Conservation (phyloP, 345 rosid species). For the Arabis alpina region DNA sequence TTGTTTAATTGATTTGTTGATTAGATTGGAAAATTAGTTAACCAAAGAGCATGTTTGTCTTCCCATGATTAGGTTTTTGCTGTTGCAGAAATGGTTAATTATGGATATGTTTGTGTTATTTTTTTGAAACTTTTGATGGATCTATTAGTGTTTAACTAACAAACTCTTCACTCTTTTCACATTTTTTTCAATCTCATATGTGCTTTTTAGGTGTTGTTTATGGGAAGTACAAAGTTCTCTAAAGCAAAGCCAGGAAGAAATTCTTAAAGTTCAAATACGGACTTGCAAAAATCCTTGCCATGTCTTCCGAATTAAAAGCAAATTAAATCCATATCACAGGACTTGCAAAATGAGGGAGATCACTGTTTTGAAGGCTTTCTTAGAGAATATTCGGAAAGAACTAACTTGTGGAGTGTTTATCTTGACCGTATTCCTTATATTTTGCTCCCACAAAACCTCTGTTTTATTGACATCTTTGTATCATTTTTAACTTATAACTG, state of each 20-base stretch:
- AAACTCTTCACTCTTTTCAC: constrained; percentile 4
- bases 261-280: constrained; percentile 59
- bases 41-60: too few relatives aligned
- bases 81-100: too few relatives aligned
- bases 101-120: too few relatives aligned
- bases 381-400: constrained; percentile 87
- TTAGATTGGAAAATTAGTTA: too few relatives aligned
- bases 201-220: constrained; percentile 69
- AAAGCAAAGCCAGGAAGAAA: constrained; percentile 60
- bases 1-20: too few relatives aligned
- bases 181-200: background rate
- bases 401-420: constrained; percentile 94
- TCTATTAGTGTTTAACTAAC: too few relatives aligned
- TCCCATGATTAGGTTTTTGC: too few relatives aligned
- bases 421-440: constrained; percentile 75
- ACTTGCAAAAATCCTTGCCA: constrained; percentile 44
- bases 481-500: constrained; percentile 15
- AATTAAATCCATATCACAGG: constrained; percentile 85
- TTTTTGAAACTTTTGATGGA: too few relatives aligned
- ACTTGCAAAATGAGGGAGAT: constrained; percentile 85
- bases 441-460: background rate
- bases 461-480: constrained; percentile 1
- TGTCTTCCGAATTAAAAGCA: constrained; percentile 86
- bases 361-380: constrained; percentile 83
- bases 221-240: constrained; percentile 61